These are phyloP conservation scores for Lenzites betulinus DNA, from an alignment of 768 basidiomycete genomes.

Conservation along the genomic window DNA sequence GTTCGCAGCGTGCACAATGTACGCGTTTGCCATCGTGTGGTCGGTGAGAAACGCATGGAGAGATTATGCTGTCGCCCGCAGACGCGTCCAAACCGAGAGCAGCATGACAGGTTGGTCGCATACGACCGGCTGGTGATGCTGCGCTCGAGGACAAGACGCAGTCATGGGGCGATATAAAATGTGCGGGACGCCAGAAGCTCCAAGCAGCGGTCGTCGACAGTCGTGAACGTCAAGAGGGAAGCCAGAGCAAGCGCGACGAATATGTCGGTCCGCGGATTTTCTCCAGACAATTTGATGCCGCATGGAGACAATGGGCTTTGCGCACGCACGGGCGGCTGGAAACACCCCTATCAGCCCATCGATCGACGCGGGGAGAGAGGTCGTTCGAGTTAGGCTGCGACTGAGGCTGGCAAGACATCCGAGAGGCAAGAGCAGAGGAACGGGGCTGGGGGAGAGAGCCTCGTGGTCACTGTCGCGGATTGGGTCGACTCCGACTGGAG, in stretches of 20 bases:
- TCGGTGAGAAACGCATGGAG: not conserved
- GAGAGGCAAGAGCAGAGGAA: not conserved
- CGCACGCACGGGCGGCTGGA: not conserved
- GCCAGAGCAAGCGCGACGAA: not conserved
- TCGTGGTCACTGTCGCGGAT: not conserved
- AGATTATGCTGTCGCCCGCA: not conserved
- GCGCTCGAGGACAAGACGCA: not conserved
- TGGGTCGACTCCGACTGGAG: not conserved
- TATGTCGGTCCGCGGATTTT: not conserved
- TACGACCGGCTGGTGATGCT: slow-evolving; percentile 6
- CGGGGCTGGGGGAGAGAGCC: not conserved
- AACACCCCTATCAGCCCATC: no score
- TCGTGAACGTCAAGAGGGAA: not conserved
- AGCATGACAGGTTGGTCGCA: slow-evolving; percentile 9
- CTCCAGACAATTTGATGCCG: not conserved
- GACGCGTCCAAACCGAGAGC: not conserved
- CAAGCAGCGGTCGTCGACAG: not conserved
- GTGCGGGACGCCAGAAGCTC: no score
- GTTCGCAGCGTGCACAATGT: no score
- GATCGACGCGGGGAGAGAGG: no score
- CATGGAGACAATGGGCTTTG: not conserved
- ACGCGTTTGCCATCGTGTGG: not conserved
- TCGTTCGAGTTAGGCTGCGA: no score
- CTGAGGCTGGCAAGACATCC: not conserved
- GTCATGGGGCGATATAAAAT: no score